Evolutionary conservation across 2,329 filamentous ascomycete species (phyloP).

Genomic region (Falciphora oryzae): DNA sequence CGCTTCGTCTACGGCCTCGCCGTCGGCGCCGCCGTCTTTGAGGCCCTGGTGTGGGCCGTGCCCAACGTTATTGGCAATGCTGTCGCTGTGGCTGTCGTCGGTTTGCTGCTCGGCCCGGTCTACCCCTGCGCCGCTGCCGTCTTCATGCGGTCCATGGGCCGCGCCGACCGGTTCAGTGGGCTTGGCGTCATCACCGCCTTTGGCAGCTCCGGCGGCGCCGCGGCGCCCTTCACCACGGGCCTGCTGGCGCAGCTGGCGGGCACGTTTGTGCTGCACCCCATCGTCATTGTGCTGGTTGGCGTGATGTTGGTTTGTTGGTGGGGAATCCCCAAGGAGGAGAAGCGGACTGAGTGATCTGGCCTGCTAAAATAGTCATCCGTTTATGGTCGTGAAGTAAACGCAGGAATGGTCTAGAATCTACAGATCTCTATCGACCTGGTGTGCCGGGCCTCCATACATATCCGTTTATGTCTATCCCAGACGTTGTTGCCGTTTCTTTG

Average conservation of each 20-base stretch:
- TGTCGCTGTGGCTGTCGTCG: conserved; percentile 63
- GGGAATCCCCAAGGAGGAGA: conserved; percentile 47
- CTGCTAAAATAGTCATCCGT: neutral
- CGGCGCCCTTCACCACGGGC: conserved; percentile 61
- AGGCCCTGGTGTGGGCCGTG: conserved; percentile 73
- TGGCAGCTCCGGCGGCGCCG: conserved; percentile 62
- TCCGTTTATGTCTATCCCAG: neutral
- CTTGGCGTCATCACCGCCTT: conserved; percentile 65
- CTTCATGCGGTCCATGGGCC: conserved; percentile 54
- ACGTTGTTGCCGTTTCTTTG: too few relatives aligned
- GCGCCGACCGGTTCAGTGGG: conserved; percentile 54
- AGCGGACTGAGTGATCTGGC: conserved; percentile 49
- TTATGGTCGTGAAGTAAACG: neutral
- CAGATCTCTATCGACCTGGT: neutral
- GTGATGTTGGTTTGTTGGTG: conserved; percentile 64
- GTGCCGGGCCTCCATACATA: neutral
- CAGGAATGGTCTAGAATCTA: neutral
- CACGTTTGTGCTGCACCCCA: conserved; percentile 60
- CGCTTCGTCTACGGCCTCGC: conserved; percentile 59
- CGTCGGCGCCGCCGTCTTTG: conserved; percentile 56
- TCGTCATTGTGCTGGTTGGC: conserved; percentile 59
- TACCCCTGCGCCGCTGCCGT: conserved; percentile 68
- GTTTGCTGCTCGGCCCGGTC: conserved; percentile 69
- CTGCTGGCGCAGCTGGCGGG: conserved; percentile 56
- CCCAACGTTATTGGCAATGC: conserved; percentile 69